phyloP scores from a whole-genome alignment of 164 flowering plant genomes.

The Vitis amurensis region DNA sequence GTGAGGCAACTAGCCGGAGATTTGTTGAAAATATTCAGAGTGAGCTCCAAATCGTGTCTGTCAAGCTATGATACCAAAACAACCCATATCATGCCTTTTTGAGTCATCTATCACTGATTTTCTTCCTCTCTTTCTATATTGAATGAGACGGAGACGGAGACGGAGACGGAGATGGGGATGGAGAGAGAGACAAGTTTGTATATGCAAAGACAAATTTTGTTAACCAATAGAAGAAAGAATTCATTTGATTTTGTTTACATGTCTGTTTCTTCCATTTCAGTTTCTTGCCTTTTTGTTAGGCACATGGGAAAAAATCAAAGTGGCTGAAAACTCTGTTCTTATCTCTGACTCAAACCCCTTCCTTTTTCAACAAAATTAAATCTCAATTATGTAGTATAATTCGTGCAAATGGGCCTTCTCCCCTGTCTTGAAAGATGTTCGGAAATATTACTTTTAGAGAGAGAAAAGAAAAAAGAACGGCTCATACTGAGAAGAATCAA shows the following conservation, averaged over 20 bases:
- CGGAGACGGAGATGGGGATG: too few species aligned
- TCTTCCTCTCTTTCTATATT: not conserved
- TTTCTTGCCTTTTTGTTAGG: too few species aligned
- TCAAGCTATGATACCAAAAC: constrained; percentile 76
- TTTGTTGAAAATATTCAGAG: constrained; percentile 65
- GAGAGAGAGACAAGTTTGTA: constrained; percentile 13
- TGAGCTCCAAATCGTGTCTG: constrained; percentile 53
- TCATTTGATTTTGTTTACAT: constrained; percentile 11
- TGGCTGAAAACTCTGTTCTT: too few species aligned
- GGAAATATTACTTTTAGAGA: too few species aligned
- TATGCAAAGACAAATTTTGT: constrained; percentile 29
- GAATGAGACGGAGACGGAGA: not conserved
- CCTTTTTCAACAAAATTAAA: too few species aligned
- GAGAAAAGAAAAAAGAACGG: too few species aligned
- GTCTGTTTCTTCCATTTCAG: not conserved
- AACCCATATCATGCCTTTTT: constrained; percentile 88
- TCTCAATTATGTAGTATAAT: not conserved
- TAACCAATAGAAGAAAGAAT: constrained; percentile 14
- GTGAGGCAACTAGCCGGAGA: constrained; percentile 73
- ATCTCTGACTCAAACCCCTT: too few species aligned
- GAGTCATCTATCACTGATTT: constrained; percentile 12
- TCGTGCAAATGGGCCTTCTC: not conserved
- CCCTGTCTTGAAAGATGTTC: not conserved
- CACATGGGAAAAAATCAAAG: too few species aligned
- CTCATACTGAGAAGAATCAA: too few species aligned